Percentiles rank a stretch among this genome's conserved stretches.
These are phyloP conservation scores for Piper betle DNA, from an alignment of 164 flowering plant species.

Conservation along the genomic window DNA sequence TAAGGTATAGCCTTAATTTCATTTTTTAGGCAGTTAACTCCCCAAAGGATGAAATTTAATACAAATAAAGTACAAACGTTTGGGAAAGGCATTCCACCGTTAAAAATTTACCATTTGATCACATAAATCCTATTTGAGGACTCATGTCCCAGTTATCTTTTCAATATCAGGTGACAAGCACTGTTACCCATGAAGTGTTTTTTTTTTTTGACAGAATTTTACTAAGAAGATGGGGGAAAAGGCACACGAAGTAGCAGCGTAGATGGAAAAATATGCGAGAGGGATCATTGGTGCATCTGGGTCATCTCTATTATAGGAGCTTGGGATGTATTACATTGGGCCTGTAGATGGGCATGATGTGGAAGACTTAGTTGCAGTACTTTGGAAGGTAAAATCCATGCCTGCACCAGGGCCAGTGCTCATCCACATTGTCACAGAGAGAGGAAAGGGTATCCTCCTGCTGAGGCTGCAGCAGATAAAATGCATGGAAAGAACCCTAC, in stretches of 20 bases:
- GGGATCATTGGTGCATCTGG: slow-evolving; percentile 69
- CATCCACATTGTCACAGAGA: slow-evolving; percentile 80
- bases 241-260: slow-evolving; percentile 67
- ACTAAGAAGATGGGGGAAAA: slow-evolving; percentile 71
- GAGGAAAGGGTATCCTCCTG: slow-evolving; percentile 93
- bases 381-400: slow-evolving; percentile 58
- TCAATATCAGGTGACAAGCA: too few species aligned
- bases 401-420: slow-evolving; percentile 89
- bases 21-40: not conserved
- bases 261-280: slow-evolving; percentile 76
- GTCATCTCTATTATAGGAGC: slow-evolving; percentile 74
- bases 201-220: slow-evolving; percentile 25
- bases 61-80: too few species aligned
- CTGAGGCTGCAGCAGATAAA: slow-evolving; percentile 80
- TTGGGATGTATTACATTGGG: slow-evolving; percentile 82
- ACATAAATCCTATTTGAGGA: too few species aligned
- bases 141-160: too few species aligned
- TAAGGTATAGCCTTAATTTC: slow-evolving; percentile 31
- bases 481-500: slow-evolving; percentile 66
- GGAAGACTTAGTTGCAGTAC: slow-evolving; percentile 52
- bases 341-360: slow-evolving; percentile 84
- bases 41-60: too few species aligned
- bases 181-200: too few species aligned
- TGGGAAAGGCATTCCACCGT: too few species aligned
- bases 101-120: too few species aligned